phyloP scores from a whole-genome alignment of 2,329 filamentous ascomycete species.

The Passalora sequoiae region DNA sequence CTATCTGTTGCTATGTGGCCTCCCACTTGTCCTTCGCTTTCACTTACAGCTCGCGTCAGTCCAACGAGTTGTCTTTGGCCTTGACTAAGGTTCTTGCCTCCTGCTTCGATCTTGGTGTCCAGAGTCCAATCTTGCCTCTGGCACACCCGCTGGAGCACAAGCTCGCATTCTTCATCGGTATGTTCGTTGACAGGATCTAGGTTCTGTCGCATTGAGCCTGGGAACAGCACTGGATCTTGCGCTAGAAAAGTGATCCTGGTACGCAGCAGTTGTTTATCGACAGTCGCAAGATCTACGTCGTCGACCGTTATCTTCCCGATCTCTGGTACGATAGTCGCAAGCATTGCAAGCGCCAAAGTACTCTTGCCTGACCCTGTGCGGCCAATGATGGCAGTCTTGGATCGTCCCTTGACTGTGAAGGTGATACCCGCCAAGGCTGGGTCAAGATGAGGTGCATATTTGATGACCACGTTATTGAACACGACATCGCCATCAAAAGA shows the following conservation, averaged over 20 bases:
- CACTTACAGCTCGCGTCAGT: constrained; percentile 59
- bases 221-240: constrained; percentile 62
- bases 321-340: constrained; percentile 53
- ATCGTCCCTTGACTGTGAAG: constrained; percentile 70
- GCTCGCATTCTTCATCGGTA: constrained; percentile 49
- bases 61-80: constrained; percentile 63
- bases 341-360: constrained; percentile 61
- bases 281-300: constrained; percentile 54
- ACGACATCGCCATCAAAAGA: constrained; percentile 63
- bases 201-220: constrained; percentile 57
- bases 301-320: constrained; percentile 57
- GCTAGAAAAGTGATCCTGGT: constrained; percentile 62
- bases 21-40: too few relatives aligned
- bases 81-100: constrained; percentile 59
- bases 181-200: constrained; percentile 58
- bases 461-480: constrained; percentile 72
- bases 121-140: constrained; percentile 53
- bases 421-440: constrained; percentile 64
- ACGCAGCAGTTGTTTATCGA: constrained; percentile 56
- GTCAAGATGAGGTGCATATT: constrained; percentile 72
- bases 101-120: constrained; percentile 53
- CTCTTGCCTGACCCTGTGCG: constrained; percentile 80
- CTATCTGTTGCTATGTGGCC: too few relatives aligned
- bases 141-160: constrained; percentile 53
- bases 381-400: constrained; percentile 73